Evolutionary conservation across 352 stramenopile species (phyloP).

Genomic region (Porosira glacialis): DNA sequence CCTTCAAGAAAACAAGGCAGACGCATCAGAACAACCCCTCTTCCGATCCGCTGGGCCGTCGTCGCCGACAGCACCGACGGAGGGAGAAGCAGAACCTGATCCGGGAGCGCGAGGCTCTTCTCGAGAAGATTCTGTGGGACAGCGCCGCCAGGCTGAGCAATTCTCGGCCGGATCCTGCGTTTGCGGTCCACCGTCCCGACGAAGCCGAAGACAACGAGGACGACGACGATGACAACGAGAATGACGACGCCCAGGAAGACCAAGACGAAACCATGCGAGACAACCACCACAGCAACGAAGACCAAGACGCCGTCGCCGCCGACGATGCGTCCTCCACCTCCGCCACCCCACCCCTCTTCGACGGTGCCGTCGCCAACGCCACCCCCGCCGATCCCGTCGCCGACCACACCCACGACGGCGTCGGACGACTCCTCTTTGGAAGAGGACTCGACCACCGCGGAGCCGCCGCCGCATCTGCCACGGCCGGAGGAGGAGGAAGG

Average conservation of each 20-base stretch:
- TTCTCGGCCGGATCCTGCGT: constrained; percentile 51
- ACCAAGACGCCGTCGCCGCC: constrained; percentile 3
- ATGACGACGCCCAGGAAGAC: background rate
- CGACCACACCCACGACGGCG: too few relatives aligned
- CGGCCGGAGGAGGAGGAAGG: constrained; percentile 48
- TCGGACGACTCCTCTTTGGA: too few relatives aligned
- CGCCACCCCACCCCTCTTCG: constrained; percentile 55
- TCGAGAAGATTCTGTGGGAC: constrained; percentile 55
- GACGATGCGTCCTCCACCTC: constrained; percentile 4
- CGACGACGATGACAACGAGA: constrained; percentile 8
- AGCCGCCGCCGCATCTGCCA: too few relatives aligned
- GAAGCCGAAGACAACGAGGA: constrained; percentile 13
- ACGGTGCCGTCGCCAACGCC: constrained; percentile 67
- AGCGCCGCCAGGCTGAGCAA: constrained; percentile 54
- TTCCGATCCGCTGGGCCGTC: constrained; percentile 2
- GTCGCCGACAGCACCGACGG: background rate
- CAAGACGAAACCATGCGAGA: too few relatives aligned
- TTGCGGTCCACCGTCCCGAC: constrained; percentile 54
- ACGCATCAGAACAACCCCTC: constrained; percentile 8
- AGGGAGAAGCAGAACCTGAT: constrained; percentile 1
- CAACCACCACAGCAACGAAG: constrained; percentile 7
- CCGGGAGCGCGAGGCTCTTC: constrained; percentile 15
- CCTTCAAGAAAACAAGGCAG: constrained; percentile 35
- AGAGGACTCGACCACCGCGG: too few relatives aligned
- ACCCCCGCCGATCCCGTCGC: constrained; percentile 50